Evolutionary conservation across 176 grass and related monocot genomes (phyloP).

Genomic region (Avena sativa): DNA sequence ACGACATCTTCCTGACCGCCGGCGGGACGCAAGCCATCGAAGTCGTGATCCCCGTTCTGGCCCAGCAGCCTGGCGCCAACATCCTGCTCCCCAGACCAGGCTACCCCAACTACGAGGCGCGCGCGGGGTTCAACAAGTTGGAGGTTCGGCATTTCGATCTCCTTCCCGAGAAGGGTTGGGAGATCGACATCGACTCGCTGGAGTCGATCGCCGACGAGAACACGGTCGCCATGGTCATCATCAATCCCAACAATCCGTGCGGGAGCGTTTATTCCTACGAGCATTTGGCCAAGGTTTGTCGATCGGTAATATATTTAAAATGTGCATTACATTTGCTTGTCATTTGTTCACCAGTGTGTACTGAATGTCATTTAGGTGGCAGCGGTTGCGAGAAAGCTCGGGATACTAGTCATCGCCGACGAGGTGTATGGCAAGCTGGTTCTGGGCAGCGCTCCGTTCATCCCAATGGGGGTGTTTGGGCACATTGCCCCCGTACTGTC

Average conservation of each 20-base stretch:
- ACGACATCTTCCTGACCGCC: slow-evolving; percentile 66
- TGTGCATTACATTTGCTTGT: not conserved
- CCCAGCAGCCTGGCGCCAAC: slow-evolving; percentile 51
- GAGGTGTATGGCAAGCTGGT: slow-evolving; percentile 66
- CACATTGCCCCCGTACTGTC: slow-evolving; percentile 51
- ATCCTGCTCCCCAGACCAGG: slow-evolving; percentile 66
- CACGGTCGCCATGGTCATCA: slow-evolving; percentile 57
- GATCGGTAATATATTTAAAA: not conserved
- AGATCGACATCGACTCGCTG: slow-evolving; percentile 55
- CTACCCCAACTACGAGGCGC: slow-evolving; percentile 51
- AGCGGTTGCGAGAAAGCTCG: slow-evolving; percentile 57
- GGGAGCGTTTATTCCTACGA: slow-evolving; percentile 60
- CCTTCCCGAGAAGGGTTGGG: slow-evolving; percentile 60
- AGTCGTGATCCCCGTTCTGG: slow-evolving; percentile 49
- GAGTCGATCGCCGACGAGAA: slow-evolving; percentile 64
- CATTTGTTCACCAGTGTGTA: too few species aligned
- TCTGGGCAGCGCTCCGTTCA: slow-evolving; percentile 52
- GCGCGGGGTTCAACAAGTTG: slow-evolving; percentile 27
- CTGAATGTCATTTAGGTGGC: slow-evolving; percentile 41
- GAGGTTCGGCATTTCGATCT: slow-evolving; percentile 57
- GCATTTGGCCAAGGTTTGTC: slow-evolving; percentile 55
- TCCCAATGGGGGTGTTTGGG: slow-evolving; percentile 66
- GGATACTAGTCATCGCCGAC: slow-evolving; percentile 67
- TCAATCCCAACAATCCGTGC: slow-evolving; percentile 73
- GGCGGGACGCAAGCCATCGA: slow-evolving; percentile 71